Conservation (phyloP, 192 early-diverging fungal genomes). For the Globomyces pollinis-pini region DNA sequence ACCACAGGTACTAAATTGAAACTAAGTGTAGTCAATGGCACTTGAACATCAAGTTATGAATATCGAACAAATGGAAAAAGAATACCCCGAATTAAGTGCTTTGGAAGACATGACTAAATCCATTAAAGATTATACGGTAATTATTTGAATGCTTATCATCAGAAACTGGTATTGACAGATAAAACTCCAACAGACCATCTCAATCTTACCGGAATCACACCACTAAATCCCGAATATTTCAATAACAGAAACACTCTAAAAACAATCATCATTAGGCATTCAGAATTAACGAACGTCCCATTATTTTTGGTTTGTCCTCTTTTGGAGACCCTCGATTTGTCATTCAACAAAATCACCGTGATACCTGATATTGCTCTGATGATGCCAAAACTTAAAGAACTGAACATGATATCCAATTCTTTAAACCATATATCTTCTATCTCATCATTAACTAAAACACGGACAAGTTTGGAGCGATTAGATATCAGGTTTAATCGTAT, state of each 20-base stretch:
- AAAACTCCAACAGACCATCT: background rate
- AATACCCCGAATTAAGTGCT: background rate
- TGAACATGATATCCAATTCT: conserved; percentile 31
- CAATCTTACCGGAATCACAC: background rate
- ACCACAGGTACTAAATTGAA: background rate
- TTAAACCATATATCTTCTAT: conserved; percentile 11
- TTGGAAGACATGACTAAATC: background rate
- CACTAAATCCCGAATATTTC: background rate
- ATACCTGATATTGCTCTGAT: conserved; percentile 6
- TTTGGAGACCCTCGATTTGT: conserved; percentile 38
- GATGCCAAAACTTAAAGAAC: conserved; percentile 8
- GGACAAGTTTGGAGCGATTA: conserved; percentile 12
- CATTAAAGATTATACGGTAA: background rate
- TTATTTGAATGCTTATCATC: background rate
- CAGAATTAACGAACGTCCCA: conserved; percentile 27
- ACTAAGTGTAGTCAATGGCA: background rate
- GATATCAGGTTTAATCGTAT: conserved; percentile 42
- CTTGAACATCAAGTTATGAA: conserved; percentile 1
- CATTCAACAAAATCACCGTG: conserved; percentile 31
- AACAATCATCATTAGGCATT: conserved; percentile 17
- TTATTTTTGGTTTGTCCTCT: conserved; percentile 19
- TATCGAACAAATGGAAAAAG: background rate
- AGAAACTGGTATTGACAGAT: background rate
- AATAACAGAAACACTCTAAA: conserved; percentile 11
- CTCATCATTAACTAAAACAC: conserved; percentile 1